These are phyloP conservation scores for Lactarius hatsudake DNA, from an alignment of 768 basidiomycete species.

Conservation along the genomic window DNA sequence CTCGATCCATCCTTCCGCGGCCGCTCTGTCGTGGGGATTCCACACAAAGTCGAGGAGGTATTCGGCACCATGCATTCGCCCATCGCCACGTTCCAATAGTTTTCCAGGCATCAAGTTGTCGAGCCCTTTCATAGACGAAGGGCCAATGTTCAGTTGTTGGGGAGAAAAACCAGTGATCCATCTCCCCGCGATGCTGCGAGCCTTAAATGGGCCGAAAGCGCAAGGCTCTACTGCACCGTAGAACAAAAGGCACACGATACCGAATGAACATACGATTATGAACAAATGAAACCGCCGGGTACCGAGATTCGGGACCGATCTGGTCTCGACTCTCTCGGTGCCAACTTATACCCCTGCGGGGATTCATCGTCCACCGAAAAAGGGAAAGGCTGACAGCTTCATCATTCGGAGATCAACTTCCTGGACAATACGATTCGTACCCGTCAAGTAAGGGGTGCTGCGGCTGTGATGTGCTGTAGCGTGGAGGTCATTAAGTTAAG, in stretches of 20 bases:
- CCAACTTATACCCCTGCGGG: background rate
- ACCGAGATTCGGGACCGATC: background rate
- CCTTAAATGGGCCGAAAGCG: no score
- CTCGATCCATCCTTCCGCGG: background rate
- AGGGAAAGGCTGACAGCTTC: background rate
- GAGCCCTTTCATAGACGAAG: background rate
- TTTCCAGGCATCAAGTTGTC: background rate
- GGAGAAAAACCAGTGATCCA: background rate
- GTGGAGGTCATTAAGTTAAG: background rate
- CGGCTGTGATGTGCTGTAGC: background rate
- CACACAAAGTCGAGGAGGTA: background rate
- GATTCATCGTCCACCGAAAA: background rate
- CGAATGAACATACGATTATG: background rate
- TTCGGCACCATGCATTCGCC: background rate
- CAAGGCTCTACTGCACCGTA: background rate
- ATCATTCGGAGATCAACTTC: background rate
- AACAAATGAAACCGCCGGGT: background rate
- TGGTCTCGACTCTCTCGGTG: background rate
- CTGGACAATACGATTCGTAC: background rate
- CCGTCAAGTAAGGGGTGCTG: background rate
- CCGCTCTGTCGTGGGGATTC: background rate
- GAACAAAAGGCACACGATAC: background rate
- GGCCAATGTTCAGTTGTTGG: background rate
- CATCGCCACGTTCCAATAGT: background rate
- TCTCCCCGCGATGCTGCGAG: background rate